Evolutionary conservation across 208 protist species (phyloP).

Genomic region (Borovskyia barvae): DNA sequence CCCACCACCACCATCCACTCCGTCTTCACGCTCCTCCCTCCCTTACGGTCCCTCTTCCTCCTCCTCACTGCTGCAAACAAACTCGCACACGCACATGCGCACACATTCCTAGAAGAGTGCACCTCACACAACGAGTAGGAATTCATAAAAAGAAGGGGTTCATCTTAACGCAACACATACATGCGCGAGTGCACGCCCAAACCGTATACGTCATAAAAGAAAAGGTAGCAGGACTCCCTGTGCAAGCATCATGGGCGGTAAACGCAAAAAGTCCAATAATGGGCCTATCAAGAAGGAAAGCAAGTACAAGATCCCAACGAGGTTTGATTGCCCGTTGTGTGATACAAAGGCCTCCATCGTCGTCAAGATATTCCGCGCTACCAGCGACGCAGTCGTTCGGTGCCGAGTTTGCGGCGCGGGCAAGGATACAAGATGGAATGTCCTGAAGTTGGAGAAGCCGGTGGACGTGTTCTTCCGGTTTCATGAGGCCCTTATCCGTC

Average conservation of each 20-base stretch:
- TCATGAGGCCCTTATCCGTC: slow-evolving; percentile 71
- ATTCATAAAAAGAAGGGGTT: no score
- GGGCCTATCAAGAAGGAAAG: slow-evolving; percentile 89
- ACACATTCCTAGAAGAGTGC: no score
- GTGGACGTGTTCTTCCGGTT: slow-evolving; percentile 90
- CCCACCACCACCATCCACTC: no score
- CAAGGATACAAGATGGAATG: slow-evolving; percentile 34
- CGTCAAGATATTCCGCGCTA: slow-evolving; percentile 59
- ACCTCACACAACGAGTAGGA: no score
- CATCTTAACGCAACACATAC: no score
- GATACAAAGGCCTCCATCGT: slow-evolving; percentile 80
- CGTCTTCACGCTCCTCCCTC: no score
- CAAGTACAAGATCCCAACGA: slow-evolving; percentile 89
- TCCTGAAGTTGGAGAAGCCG: slow-evolving; percentile 73
- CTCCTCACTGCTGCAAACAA: background rate
- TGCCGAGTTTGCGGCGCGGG: slow-evolving; percentile 74
- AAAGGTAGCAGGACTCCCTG: no score
- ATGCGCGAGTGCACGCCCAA: no score
- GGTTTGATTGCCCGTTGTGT: slow-evolving; percentile 89
- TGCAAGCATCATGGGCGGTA: slow-evolving; percentile 87
- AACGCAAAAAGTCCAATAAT: slow-evolving; percentile 69
- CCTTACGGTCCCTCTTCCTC: background rate
- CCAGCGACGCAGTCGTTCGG: slow-evolving; percentile 51
- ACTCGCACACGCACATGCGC: background rate
- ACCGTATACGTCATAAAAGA: no score